Conservation (phyloP, 345 rosid species). For the Punica granatum region DNA sequence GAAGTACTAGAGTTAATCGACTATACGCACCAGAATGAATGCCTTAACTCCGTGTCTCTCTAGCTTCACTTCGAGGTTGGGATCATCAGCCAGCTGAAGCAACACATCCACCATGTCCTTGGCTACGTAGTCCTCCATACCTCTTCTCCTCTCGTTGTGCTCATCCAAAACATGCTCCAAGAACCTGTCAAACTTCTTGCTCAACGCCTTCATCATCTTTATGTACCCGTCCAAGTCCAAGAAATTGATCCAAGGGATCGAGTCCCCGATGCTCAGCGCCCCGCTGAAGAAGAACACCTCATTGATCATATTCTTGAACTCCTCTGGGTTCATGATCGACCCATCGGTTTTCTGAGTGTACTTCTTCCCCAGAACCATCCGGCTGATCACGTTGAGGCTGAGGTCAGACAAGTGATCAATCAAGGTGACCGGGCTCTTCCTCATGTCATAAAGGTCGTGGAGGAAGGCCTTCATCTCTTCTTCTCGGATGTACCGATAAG, state of each 20-base stretch:
- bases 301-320: conserved; percentile 62
- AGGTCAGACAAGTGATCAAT: conserved; percentile 35
- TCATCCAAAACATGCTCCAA: conserved; percentile 57
- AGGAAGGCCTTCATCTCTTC: conserved; percentile 37
- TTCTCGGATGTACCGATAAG: conserved; percentile 43
- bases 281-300: conserved; percentile 60
- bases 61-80: conserved; percentile 48
- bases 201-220: conserved; percentile 53
- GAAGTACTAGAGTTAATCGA: too few relatives aligned
- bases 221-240: conserved; percentile 62
- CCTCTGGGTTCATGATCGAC: conserved; percentile 34
- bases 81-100: conserved; percentile 54
- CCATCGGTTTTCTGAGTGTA: conserved; percentile 27
- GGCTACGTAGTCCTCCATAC: conserved; percentile 29
- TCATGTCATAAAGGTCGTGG: conserved; percentile 13
- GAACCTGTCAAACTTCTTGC: conserved; percentile 50
- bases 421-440: conserved; percentile 16
- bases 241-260: conserved; percentile 52
- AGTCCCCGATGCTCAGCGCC: conserved; percentile 53
- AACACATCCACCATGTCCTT: conserved; percentile 65
- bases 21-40: conserved; percentile 51
- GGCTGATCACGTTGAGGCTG: conserved; percentile 48
- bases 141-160: conserved; percentile 31
- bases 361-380: conserved; percentile 60
- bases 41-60: conserved; percentile 58